Evolutionary conservation across 306 rosid species (phyloP).

Genomic region (Lagenaria siceraria): DNA sequence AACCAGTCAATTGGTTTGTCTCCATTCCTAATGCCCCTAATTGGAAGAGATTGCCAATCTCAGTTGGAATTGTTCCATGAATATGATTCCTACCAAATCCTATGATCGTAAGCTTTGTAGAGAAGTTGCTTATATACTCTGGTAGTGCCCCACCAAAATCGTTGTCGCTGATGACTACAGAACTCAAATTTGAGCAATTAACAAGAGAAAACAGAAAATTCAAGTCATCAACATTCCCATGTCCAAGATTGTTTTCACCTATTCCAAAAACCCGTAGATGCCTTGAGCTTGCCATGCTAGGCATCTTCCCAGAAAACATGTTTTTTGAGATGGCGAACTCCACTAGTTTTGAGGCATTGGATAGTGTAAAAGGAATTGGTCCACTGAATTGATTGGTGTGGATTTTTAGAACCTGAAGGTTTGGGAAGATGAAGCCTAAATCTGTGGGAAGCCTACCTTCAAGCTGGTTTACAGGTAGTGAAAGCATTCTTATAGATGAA

Average conservation of each 20-base stretch:
- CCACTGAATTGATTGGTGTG: constrained; percentile 12
- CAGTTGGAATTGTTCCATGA: constrained; percentile 13
- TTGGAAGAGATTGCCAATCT: constrained; percentile 12
- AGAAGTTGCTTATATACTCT: constrained; percentile 14
- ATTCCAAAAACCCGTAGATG: background rate
- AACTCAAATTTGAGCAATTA: constrained; percentile 8
- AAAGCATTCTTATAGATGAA: background rate
- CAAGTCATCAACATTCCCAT: constrained; percentile 7
- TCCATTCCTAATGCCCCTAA: background rate
- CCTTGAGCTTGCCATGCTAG: background rate
- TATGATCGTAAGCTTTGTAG: background rate
- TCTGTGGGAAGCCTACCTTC: constrained; percentile 16
- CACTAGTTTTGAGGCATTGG: constrained; percentile 14
- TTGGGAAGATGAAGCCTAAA: constrained; percentile 9
- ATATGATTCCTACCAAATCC: constrained; percentile 4
- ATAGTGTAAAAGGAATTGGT: constrained; percentile 8
- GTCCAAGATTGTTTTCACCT: constrained; percentile 4
- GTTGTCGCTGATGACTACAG: background rate
- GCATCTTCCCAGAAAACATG: constrained; percentile 14
- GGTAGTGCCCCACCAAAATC: constrained; percentile 18
- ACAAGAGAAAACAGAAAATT: constrained; percentile 10
- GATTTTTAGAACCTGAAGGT: background rate
- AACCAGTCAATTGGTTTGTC: constrained; percentile 8
- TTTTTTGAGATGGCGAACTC: background rate
- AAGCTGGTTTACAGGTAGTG: background rate